These are phyloP conservation scores for Peziza echinospora DNA, from an alignment of 495 filamentous ascomycete genomes.

Conservation along the genomic window DNA sequence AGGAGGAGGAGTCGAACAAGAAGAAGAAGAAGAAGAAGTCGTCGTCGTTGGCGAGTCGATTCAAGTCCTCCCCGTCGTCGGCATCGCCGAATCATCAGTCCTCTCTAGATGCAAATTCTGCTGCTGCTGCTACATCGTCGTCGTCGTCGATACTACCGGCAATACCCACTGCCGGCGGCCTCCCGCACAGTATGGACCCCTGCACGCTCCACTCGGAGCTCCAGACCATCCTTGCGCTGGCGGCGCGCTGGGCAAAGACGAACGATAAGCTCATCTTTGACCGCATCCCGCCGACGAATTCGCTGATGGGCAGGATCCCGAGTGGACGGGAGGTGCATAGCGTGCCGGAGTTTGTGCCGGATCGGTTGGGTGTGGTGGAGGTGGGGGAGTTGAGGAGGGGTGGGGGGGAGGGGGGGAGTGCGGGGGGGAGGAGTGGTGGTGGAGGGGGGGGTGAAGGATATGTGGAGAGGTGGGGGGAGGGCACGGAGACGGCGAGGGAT, in stretches of 20 bases:
- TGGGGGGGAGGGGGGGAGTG: slow-evolving; percentile 13
- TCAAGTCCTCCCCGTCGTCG: not conserved
- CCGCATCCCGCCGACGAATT: slow-evolving; percentile 42
- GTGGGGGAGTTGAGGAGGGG: slow-evolving; percentile 24
- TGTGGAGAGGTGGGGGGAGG: too few species aligned
- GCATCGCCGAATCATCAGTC: not conserved
- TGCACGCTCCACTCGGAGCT: not conserved
- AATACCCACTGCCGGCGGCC: not conserved
- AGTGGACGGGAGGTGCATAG: slow-evolving; percentile 71
- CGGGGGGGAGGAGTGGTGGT: slow-evolving; percentile 15
- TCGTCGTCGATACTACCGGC: too few species aligned
- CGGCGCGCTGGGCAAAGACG: slow-evolving; percentile 72
- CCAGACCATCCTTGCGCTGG: slow-evolving; percentile 46
- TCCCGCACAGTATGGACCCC: slow-evolving; percentile 20
- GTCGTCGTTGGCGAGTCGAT: slow-evolving; percentile 19
- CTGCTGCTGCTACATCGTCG: not conserved
- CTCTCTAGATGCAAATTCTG: too few species aligned
- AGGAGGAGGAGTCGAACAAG: slow-evolving; percentile 1
- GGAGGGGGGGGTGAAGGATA: slow-evolving; percentile 7
- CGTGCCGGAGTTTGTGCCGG: slow-evolving; percentile 36
- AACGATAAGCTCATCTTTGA: slow-evolving; percentile 77
- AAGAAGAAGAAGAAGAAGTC: slow-evolving; percentile 25
- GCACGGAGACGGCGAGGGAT: too few species aligned
- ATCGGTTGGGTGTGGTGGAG: slow-evolving; percentile 32
- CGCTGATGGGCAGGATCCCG: slow-evolving; percentile 54